These are phyloP conservation scores for Anthracocystis panici-leucophaei DNA, from an alignment of 1,284 basidiomycete genomes.

Conservation along the genomic window DNA sequence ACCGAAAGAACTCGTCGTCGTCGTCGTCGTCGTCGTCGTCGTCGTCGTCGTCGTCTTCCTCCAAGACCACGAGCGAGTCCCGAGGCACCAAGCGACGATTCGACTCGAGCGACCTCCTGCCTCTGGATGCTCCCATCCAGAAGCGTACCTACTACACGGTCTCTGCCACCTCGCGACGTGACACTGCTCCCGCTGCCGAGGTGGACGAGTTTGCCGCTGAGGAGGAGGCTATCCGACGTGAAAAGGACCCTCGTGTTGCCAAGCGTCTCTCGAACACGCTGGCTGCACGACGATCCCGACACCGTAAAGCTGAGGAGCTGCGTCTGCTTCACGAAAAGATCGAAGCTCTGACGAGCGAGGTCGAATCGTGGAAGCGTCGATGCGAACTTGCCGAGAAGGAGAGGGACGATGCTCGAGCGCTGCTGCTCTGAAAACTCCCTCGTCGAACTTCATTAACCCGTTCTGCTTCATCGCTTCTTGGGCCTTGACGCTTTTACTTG, in stretches of 20 bases:
- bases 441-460: not conserved
- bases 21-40: conserved; percentile 45
- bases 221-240: conserved; percentile 51
- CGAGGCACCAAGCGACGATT: conserved; percentile 62
- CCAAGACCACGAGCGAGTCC: conserved; percentile 14
- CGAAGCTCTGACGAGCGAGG: conserved; percentile 56
- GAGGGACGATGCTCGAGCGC: conserved; percentile 49
- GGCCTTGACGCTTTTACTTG: conserved; percentile 9
- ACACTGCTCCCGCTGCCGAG: conserved; percentile 33
- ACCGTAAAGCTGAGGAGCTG: conserved; percentile 67
- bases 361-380: conserved; percentile 64
- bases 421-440: conserved; percentile 7
- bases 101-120: conserved; percentile 62
- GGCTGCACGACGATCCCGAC: conserved; percentile 65
- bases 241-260: conserved; percentile 61
- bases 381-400: conserved; percentile 64
- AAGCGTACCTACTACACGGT: conserved; percentile 63
- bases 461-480: too few species aligned
- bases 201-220: conserved; percentile 46
- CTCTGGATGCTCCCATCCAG: conserved; percentile 68
- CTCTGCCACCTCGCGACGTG: conserved; percentile 65
- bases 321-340: conserved; percentile 63
- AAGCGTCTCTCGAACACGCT: conserved; percentile 69
- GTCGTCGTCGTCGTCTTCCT: conserved; percentile 36
- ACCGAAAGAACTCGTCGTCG: conserved; percentile 37